A percentile compares a stretch with the other conserved stretches of the same genome.
Conservation (phyloP, 768 basidiomycete species). For the Pleurotus ostreatus region DNA sequence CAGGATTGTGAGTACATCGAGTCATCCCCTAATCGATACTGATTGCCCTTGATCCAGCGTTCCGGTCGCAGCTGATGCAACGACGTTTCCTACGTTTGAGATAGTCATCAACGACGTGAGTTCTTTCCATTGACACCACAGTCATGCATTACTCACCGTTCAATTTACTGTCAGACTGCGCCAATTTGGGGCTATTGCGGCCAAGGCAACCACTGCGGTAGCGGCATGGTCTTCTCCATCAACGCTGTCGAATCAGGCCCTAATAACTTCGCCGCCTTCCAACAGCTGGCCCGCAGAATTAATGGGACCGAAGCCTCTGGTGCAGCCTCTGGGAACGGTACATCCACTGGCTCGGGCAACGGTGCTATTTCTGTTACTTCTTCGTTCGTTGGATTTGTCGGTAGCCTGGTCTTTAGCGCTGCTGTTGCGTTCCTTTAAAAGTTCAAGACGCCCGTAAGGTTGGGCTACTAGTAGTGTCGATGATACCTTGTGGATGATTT, state of each 20-base stretch:
- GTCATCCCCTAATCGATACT: no score
- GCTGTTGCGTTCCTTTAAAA: no score
- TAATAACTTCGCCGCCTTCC: constrained; percentile 52
- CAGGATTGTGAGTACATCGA: constrained; percentile 20
- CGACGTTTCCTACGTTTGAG: constrained; percentile 45
- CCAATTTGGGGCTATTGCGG: constrained; percentile 57
- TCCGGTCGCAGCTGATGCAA: constrained; percentile 34
- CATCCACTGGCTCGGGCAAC: no score
- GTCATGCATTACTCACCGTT: background rate
- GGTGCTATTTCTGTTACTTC: no score
- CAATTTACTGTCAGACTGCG: constrained; percentile 27
- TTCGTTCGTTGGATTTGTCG: no score
- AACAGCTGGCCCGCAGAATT: constrained; percentile 36
- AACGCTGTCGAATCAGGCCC: constrained; percentile 47
- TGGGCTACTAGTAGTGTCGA: no score
- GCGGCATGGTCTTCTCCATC: constrained; percentile 58
- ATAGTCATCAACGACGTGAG: constrained; percentile 51
- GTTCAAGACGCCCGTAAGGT: no score
- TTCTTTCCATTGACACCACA: background rate
- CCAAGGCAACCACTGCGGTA: constrained; percentile 46
- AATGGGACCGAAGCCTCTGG: constrained; percentile 29
- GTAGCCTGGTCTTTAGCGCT: no score
- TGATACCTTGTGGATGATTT: no score
- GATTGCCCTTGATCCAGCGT: no score
- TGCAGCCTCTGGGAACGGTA: no score